Evolutionary conservation across 2,329 filamentous ascomycete genomes (phyloP).

Genomic region (Coniochaeta sp.): DNA sequence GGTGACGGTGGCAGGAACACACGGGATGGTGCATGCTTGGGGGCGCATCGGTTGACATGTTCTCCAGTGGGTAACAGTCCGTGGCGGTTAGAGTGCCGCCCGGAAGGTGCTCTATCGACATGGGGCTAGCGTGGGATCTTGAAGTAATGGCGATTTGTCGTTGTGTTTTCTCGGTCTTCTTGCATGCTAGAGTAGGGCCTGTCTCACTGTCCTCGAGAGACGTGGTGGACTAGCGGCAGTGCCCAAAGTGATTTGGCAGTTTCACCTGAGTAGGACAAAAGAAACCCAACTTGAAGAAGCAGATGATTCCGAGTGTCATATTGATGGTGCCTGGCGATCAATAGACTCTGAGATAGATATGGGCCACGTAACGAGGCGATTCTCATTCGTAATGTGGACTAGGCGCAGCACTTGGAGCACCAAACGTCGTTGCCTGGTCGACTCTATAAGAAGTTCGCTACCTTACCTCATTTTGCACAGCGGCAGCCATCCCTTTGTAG

Average conservation of each 20-base stretch:
- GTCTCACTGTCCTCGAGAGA: neutral
- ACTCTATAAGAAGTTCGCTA: neutral
- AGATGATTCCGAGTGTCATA: neutral
- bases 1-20: neutral
- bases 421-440: neutral
- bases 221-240: neutral
- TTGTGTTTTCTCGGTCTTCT: neutral
- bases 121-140: neutral
- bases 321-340: neutral
- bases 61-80: neutral
- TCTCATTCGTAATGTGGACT: neutral
- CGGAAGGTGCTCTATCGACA: neutral
- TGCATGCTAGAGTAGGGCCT: neutral
- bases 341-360: neutral
- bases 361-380: neutral
- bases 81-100: neutral
- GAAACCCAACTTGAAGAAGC: neutral
- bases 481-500: too few relatives aligned
- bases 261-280: neutral
- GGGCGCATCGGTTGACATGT: neutral
- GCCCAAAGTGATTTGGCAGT: neutral
- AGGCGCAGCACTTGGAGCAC: neutral
- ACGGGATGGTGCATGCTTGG: neutral
- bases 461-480: too few relatives aligned
- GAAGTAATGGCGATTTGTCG: neutral